Base-by-base conservation (phyloP, 2,329 filamentous ascomycete genomes). In the Colletotrichum neosansevieriae region DNA sequence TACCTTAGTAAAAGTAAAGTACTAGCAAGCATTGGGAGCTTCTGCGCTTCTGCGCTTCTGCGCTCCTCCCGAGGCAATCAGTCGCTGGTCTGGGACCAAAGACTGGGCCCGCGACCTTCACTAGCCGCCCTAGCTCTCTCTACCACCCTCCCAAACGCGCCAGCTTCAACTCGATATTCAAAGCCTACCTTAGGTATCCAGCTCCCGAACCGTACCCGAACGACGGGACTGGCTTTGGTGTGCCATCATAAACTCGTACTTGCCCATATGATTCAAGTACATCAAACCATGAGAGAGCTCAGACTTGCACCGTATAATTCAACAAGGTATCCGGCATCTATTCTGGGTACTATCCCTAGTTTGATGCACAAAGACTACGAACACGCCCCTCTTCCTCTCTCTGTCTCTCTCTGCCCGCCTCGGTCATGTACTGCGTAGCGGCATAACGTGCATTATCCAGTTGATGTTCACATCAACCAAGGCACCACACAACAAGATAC, bases 31-130 rank as follows among this genome's bases (percentile, higher is more conserved):
- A 38, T 17, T 3, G 50, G 24, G 4, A 21, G 21, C 21, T 21
- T 21, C 21, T 21, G 29, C 29, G 21, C 29, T 50, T 34, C 44
- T 49, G 29, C 51, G 32, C 32, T 47, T 19, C 19, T 50, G 63
- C 38, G 47, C 10, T 53, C 53, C 36, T 59, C 60, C 60, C 54
- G 54, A 66, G 34, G 60, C 53, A 65, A 54, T 68, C 65, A 64
- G 53, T 65, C 53, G 13, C 32, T 34, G 49, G 49, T 15, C 49
- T 34, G n/a, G 65, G 24, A 59, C 65, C 61, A 65, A 61, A 65
- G 65, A 68, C 60, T 44, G 34, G 64, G 60, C 47, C 64, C 45
- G 64, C 51, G 53, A 63, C 40, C 53, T 40, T 60, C 38, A 57
- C 64, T 53, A 21, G 29, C 50, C 36, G 50, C 53, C 38, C 32